Conservation (phyloP, 179 eudicot species). For the Heliamphora pulchella region DNA sequence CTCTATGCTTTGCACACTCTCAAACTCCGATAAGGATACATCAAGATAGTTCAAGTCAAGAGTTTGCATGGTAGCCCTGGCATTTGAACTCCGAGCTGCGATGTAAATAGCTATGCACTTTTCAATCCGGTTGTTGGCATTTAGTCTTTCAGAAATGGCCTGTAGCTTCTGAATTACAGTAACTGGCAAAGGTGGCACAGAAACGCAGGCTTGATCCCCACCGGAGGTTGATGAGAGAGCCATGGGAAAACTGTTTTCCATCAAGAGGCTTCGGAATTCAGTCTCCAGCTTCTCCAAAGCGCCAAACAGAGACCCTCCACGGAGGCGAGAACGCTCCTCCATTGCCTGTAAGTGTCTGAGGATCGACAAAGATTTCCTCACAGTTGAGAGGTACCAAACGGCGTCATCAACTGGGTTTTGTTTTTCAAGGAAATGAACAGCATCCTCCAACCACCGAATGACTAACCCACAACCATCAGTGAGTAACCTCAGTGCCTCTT, state of each 20-base stretch:
- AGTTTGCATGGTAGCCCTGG: slow-evolving; percentile 38
- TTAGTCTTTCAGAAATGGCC: slow-evolving; percentile 44
- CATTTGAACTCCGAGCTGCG: slow-evolving; percentile 44
- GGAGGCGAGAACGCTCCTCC: slow-evolving; percentile 30
- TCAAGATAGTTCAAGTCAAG: slow-evolving; percentile 51
- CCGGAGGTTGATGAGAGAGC: slow-evolving; percentile 11
- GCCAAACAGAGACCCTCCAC: slow-evolving; percentile 39
- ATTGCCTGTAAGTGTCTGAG: slow-evolving; percentile 42
- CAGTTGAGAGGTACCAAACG: slow-evolving; percentile 29
- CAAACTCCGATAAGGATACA: slow-evolving; percentile 42
- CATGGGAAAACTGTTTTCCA: slow-evolving; percentile 24
- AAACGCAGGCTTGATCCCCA: neutral
- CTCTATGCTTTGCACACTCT: slow-evolving; percentile 57
- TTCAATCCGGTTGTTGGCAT: slow-evolving; percentile 37
- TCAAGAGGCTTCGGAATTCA: slow-evolving; percentile 38
- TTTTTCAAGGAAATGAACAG: slow-evolving; percentile 32
- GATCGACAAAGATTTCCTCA: slow-evolving; percentile 38
- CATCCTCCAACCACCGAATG: slow-evolving; percentile 61
- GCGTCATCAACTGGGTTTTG: slow-evolving; percentile 27
- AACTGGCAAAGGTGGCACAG: slow-evolving; percentile 17
- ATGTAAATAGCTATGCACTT: slow-evolving; percentile 43
- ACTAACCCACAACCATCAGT: slow-evolving; percentile 50
- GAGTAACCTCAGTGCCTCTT: slow-evolving; percentile 59
- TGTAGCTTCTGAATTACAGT: slow-evolving; percentile 38
- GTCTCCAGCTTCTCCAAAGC: slow-evolving; percentile 45